Percentiles rank a stretch among this genome's conserved stretches.
These are phyloP conservation scores for Backusella mclennaniae DNA, from an alignment of 192 early-diverging fungal genomes.

Conservation along the genomic window DNA sequence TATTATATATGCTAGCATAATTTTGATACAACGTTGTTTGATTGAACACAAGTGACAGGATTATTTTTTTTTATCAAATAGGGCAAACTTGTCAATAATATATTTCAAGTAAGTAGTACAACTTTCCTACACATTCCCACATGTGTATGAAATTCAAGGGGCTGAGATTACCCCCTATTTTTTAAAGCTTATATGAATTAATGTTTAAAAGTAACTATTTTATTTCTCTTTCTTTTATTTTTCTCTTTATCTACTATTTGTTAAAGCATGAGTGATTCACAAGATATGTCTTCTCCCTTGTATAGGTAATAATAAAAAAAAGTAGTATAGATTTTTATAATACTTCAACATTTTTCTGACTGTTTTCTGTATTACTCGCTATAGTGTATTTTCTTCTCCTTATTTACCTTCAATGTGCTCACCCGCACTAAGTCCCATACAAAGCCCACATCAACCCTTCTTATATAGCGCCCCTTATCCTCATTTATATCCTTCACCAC, in stretches of 20 bases:
- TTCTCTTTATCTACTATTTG: background rate
- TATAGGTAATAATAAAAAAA: background rate
- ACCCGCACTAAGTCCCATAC: background rate
- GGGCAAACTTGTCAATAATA: background rate
- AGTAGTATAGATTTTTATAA: background rate
- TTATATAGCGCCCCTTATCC: background rate
- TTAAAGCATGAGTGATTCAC: background rate
- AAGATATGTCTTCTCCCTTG: background rate
- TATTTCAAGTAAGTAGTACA: background rate
- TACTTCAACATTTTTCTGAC: background rate
- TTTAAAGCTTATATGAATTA: background rate
- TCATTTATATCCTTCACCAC: background rate
- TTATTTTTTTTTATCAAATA: constrained; percentile 1
- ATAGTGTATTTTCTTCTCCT: constrained; percentile 3
- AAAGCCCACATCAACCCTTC: background rate
- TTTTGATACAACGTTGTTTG: background rate
- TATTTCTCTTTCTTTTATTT: background rate
- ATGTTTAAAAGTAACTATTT: background rate
- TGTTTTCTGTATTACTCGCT: background rate
- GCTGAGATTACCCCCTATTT: background rate
- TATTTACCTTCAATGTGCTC: background rate
- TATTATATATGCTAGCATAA: background rate
- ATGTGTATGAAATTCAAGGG: background rate
- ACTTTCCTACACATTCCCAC: background rate
- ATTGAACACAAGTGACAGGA: background rate